Evolutionary conservation across 2,329 filamentous ascomycete genomes (phyloP).

Genomic region (Verticillium klebahnii): DNA sequence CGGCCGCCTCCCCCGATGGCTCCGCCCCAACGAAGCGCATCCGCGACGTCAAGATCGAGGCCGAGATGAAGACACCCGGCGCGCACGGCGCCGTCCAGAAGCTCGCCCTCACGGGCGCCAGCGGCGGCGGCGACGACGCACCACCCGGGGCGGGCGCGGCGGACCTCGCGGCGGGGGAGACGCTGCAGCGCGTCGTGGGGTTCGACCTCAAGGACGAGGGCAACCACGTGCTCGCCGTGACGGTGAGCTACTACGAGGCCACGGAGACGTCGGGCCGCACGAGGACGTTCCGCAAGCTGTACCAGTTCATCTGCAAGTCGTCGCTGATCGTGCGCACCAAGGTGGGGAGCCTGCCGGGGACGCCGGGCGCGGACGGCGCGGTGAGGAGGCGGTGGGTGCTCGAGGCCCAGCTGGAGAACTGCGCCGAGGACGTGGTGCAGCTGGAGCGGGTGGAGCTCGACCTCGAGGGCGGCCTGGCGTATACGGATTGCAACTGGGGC

Average conservation of each 20-base stretch:
- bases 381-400: slow-evolving; percentile 59
- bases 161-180: slow-evolving; percentile 58
- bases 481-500: slow-evolving; percentile 55
- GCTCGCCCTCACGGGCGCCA: slow-evolving; percentile 48
- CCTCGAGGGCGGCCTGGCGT: slow-evolving; percentile 44
- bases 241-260: slow-evolving; percentile 89
- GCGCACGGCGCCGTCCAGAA: slow-evolving; percentile 51
- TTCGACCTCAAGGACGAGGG: slow-evolving; percentile 94
- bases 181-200: slow-evolving; percentile 74
- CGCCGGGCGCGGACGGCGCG: slow-evolving; percentile 21
- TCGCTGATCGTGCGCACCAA: slow-evolving; percentile 90
- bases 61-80: slow-evolving; percentile 92
- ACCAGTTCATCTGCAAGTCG: slow-evolving; percentile 92
- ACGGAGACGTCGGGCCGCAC: slow-evolving; percentile 65
- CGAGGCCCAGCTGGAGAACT: slow-evolving; percentile 94
- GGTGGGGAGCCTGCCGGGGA: slow-evolving; percentile 55
- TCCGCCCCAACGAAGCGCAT: slow-evolving; percentile 43
- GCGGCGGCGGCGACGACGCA: background rate
- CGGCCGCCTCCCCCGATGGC: slow-evolving; percentile 6
- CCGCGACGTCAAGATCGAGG: slow-evolving; percentile 75
- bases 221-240: slow-evolving; percentile 88
- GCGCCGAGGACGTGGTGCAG: slow-evolving; percentile 76
- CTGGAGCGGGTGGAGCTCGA: slow-evolving; percentile 63
- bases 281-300: slow-evolving; percentile 88
- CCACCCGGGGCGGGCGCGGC: slow-evolving; percentile 18